phyloP scores from a whole-genome alignment of 768 basidiomycete species.

The Crassisporium funariophilum region DNA sequence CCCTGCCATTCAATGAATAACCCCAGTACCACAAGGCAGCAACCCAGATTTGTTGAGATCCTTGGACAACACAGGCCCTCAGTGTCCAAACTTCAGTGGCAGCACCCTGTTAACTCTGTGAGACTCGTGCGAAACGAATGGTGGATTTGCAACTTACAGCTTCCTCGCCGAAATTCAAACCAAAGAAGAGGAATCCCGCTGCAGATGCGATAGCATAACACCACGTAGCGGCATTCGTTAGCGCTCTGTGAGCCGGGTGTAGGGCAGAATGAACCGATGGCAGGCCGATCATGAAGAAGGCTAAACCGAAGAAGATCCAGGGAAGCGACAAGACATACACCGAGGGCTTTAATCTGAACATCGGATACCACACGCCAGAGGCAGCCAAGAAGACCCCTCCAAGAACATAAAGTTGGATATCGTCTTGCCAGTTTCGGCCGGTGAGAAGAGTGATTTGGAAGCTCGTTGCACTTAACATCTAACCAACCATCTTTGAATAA shows the following conservation, averaged over 20 bases:
- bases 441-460: slow-evolving; percentile 93
- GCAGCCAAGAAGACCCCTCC: slow-evolving; percentile 85
- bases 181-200: slow-evolving; percentile 91
- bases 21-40: slow-evolving; percentile 98
- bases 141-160: slow-evolving; percentile 51
- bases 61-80: slow-evolving; percentile 91
- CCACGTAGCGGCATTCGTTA: slow-evolving; percentile 86
- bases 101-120: slow-evolving; percentile 59
- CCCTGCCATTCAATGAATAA: slow-evolving; percentile 63
- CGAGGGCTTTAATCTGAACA: slow-evolving; percentile 88
- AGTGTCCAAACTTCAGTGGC: slow-evolving; percentile 94
- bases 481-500: slow-evolving; percentile 13
- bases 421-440: slow-evolving; percentile 81
- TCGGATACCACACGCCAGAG: slow-evolving; percentile 85
- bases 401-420: slow-evolving; percentile 87
- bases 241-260: slow-evolving; percentile 58
- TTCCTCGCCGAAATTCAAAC: slow-evolving; percentile 96
- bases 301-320: slow-evolving; percentile 90
- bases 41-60: slow-evolving; percentile 95
- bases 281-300: slow-evolving; percentile 89
- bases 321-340: slow-evolving; percentile 84
- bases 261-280: slow-evolving; percentile 72
- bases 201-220: slow-evolving; percentile 91
- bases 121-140: background rate
- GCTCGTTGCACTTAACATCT: slow-evolving; percentile 89